Conservation (phyloP, 352 stramenopile species). For the Phytophthora parvispora region DNA sequence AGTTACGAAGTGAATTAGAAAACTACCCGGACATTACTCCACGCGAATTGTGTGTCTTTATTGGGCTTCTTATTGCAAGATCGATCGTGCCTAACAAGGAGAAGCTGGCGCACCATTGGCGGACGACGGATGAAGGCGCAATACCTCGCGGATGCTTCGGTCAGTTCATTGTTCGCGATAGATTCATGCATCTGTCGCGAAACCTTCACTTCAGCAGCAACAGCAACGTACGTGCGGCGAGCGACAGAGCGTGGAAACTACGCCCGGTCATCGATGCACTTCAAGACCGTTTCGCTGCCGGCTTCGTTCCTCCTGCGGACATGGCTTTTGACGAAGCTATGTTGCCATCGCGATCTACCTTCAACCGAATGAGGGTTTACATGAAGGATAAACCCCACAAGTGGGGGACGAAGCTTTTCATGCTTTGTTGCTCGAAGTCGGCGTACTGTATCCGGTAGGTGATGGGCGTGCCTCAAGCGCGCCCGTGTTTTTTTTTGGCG, state of each 20-base stretch:
- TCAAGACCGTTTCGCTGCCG: background rate
- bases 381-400: background rate
- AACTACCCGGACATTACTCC: background rate
- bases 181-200: constrained; percentile 9
- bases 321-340: constrained; percentile 13
- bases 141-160: constrained; percentile 22
- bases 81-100: constrained; percentile 2
- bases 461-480: background rate
- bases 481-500: background rate
- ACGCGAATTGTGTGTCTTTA: background rate
- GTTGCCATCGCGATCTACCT: background rate
- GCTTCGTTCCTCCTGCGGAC: background rate
- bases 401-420: background rate
- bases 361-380: background rate
- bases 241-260: constrained; percentile 6
- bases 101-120: constrained; percentile 9
- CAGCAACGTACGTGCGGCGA: too few species aligned
- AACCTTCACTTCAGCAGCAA: constrained; percentile 3
- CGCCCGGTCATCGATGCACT: background rate
- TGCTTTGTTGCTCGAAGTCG: background rate
- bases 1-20: background rate
- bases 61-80: background rate
- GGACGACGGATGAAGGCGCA: constrained; percentile 1
- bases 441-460: background rate
- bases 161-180: constrained; percentile 4